Evolutionary conservation across 306 rosid genomes (phyloP), one percentile per base, ranked within the genome.

Genomic region (Macrotyloma uniflorum): DNA sequence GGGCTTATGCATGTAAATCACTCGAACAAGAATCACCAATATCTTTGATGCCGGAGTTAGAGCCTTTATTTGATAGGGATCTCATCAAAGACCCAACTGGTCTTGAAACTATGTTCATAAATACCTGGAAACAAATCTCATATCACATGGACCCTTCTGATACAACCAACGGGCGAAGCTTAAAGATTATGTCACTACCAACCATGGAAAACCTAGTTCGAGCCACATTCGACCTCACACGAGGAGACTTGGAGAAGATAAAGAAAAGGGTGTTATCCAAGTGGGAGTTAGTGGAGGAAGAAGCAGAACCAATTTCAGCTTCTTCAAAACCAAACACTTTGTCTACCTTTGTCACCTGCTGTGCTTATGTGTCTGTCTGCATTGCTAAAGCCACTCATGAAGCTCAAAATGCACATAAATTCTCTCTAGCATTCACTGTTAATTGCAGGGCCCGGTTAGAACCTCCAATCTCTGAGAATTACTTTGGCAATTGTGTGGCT

Each of bases 1-100:
- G 96, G 91, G 89, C 88, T 65, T 62, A 59, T 32, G 13, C 68
- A 2, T 84, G 84, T 64, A 69, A n/a, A 4, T 2, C 43, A 6
- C 20, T 5, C 3, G 68, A 61, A 43, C 38, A 1, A 3, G 14
- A 42, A 32, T 20, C 20, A 3, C 18, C 72, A 13, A 3, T 43
- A 0, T n/a, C 79, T 35, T 20, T 82, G 61, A 3, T 14, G 16
- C 83, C 77, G 0, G 85, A 85, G 20, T 79, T 87, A 1, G 80
- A 66, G 6, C 93, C 91, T 1, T 82, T 78, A 30, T 53, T 78
- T 1, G 88, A 86, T 19, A 79, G 91, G 40, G 66, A 76, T 0
- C 18, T 72, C 3, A 61, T 90, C 77, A 45, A 76, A 6, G 93
- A 90, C 30, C 74, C 87, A 15, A 24, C 5, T 3, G 82, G 65